Evolutionary conservation across 2,329 filamentous ascomycete genomes (phyloP), one percentile per base, ranked within the genome.

Genomic region (Arthrobotrys entomopaga): DNA sequence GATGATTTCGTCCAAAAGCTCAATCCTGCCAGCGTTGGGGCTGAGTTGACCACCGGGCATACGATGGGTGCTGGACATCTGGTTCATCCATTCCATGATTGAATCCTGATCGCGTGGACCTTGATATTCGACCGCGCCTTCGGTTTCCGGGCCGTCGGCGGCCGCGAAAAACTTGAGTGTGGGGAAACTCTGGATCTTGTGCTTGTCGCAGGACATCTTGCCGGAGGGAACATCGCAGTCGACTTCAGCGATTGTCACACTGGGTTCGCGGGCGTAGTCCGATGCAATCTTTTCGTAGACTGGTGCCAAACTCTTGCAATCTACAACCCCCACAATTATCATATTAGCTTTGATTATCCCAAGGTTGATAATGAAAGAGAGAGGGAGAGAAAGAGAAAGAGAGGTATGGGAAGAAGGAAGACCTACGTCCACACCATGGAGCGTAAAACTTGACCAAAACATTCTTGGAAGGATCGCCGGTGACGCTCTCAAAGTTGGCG

Each of bases 151-250:
- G 80, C 89, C 91, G 13, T 5, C 26, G 78, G 93, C 93, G 82
- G 90, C 91, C 78, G 92, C 87, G 87, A 97, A 99, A 87, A 90
- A 99, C 85, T 97, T 97, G 85, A 99, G 97, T 76, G 95, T 99
- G 57, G 95, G 95, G 86, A 96, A 99, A 40, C 90, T 92, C 65
- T 86, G 87, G 78, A 99, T 88, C 75, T 89, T 92, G 81, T 95
- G 89, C 59, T 89, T 88, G 80, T 88, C 83, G 59, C 93, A 90
- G 57, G 89, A 88, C 50, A 87, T 87, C 84, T 97, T 97, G 82
- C 90, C 88, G 82, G 92, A 92, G 79, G 91, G 89, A 29, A 90
- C 88, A 83, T 99, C 94, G 80, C 92, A 93, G 81, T 99, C 94
- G 76, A 99, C 90, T 85, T 99, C 98, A 82, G 77, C 78, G 40